Percentiles rank a stretch among this genome's conserved stretches.
Evolutionary conservation across 31 red algal species (phyloP).

Genomic region (Odonthalia washingtoniensis): DNA sequence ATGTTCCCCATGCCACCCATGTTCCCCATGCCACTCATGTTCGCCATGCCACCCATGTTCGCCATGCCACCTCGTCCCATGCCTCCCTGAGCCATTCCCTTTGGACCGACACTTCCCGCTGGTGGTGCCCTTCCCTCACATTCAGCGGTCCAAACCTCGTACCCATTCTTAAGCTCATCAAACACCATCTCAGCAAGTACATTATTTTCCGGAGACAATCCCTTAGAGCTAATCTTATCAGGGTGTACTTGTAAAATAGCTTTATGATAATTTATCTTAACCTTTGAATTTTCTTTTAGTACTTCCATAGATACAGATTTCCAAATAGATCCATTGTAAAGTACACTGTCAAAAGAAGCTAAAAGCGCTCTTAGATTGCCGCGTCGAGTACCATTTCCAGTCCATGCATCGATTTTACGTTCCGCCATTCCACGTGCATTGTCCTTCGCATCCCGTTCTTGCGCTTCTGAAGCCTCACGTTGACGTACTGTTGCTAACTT

Average conservation of each 20-base stretch:
- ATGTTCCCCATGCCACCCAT: conserved; percentile 67
- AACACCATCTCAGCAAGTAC: conserved; percentile 84
- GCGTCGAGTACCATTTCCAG: conserved; percentile 78
- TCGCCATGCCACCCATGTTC: conserved; percentile 62
- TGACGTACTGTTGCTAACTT: conserved; percentile 83
- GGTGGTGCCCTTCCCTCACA: conserved; percentile 82
- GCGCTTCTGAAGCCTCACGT: conserved; percentile 62
- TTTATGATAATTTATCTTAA: conserved; percentile 93
- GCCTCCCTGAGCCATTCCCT: conserved; percentile 47
- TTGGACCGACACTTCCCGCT: conserved; percentile 84
- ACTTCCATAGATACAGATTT: conserved; percentile 85
- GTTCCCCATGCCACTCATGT: conserved; percentile 70
- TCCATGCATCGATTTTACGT: conserved; percentile 83
- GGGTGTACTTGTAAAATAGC: conserved; percentile 90
- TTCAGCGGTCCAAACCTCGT: conserved; percentile 81
- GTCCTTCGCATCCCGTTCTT: conserved; percentile 73
- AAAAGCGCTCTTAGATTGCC: conserved; percentile 88
- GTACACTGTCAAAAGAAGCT: conserved; percentile 79
- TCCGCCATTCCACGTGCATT: conserved; percentile 57
- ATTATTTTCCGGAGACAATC: conserved; percentile 56
- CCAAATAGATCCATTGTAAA: conserved; percentile 80
- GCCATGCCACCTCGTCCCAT: conserved; percentile 71
- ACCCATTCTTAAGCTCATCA: conserved; percentile 90
- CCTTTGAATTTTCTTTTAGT: conserved; percentile 73
- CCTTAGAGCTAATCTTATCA: conserved; percentile 80